phyloP scores from a whole-genome alignment of 148 eudicot species.

The Arbutus unedo region DNA sequence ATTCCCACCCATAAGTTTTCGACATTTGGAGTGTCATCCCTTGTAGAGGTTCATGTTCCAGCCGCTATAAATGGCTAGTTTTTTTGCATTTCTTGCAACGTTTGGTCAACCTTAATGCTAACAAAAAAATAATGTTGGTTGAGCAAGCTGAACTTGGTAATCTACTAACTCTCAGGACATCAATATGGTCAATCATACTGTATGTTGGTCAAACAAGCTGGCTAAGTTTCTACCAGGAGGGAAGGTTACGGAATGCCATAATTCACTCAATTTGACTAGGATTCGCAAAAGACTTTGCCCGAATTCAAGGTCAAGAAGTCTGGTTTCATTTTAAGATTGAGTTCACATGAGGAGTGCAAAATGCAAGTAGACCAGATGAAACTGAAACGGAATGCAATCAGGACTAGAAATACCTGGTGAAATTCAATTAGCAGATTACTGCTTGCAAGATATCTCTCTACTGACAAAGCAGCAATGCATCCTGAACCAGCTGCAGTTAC shows the following conservation, averaged over 20 bases:
- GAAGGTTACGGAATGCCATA: neutral
- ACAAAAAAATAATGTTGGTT: too few species aligned
- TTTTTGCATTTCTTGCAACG: too few species aligned
- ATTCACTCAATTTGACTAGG: neutral
- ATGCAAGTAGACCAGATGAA: neutral
- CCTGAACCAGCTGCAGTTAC: conserved; percentile 99
- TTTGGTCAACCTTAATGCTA: too few species aligned
- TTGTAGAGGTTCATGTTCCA: too few species aligned
- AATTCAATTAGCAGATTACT: conserved; percentile 81
- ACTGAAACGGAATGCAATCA: neutral
- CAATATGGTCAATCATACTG: too few species aligned
- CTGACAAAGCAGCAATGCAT: conserved; percentile 93
- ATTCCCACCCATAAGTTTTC: too few species aligned
- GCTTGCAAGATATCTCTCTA: conserved; percentile 95
- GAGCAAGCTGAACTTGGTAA: too few species aligned
- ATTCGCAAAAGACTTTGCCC: neutral
- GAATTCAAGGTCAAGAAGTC: neutral
- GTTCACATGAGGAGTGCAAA: neutral
- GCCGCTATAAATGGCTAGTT: too few species aligned
- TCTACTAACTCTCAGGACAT: too few species aligned
- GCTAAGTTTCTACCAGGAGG: neutral
- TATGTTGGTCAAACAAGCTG: neutral
- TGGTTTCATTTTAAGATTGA: neutral
- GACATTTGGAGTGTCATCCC: too few species aligned
- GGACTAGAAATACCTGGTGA: conserved; percentile 67